Evolutionary conservation across 805 yeast genomes (phyloP).

Genomic region (Candida namnaoensis): DNA sequence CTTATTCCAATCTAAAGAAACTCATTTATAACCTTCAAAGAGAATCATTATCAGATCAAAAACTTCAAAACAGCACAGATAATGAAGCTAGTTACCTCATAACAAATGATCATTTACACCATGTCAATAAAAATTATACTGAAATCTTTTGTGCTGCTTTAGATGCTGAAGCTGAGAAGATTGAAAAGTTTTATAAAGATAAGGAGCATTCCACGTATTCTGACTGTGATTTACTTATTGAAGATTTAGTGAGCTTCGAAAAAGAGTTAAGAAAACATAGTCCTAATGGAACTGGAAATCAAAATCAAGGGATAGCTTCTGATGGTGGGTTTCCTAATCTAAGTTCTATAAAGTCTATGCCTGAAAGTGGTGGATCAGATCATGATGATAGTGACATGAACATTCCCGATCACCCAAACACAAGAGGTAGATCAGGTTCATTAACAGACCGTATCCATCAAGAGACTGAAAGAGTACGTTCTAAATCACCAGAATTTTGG

Average conservation of each 20-base stretch:
- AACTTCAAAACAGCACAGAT: constrained; percentile 10
- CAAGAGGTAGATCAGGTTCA: constrained; percentile 16
- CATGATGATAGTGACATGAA: constrained; percentile 20
- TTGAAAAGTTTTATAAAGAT: constrained; percentile 62
- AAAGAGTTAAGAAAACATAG: not conserved
- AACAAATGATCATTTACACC: constrained; percentile 22
- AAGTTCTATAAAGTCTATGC: not conserved
- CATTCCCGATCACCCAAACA: constrained; percentile 1
- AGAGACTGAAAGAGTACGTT: constrained; percentile 7
- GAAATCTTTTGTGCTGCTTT: constrained; percentile 61
- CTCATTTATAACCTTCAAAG: constrained; percentile 77
- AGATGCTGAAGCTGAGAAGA: constrained; percentile 67
- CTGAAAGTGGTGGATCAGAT: constrained; percentile 19
- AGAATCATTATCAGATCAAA: constrained; percentile 26
- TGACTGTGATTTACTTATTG: constrained; percentile 46
- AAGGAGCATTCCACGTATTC: constrained; percentile 54
- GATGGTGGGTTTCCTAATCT: constrained; percentile 1
- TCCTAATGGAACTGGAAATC: too few species aligned
- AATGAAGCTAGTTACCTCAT: constrained; percentile 17
- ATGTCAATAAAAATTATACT: constrained; percentile 34
- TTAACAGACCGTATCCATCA: constrained; percentile 10
- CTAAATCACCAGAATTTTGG: constrained; percentile 18
- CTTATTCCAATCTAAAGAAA: constrained; percentile 82
- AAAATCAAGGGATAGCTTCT: not conserved
- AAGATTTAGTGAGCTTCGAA: constrained; percentile 59